Evolutionary conservation across 306 rosid genomes (phyloP), one percentile per base, ranked within the genome.

Genomic region (Oemleria cerasiformis): DNA sequence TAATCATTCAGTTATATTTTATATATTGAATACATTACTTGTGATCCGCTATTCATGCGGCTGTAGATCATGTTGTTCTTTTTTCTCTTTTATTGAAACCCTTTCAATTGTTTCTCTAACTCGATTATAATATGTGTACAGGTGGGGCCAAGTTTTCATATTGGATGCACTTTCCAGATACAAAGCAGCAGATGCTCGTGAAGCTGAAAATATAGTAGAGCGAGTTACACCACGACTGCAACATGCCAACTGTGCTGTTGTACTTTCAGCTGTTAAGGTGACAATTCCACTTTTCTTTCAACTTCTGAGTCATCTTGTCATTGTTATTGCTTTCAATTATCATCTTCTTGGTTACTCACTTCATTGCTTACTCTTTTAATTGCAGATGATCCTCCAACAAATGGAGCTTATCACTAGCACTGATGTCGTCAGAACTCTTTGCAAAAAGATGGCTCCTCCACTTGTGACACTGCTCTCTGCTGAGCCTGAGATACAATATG

Each of bases 371-470:
- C 25, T 8, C 68, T 73, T 63, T 80, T 20, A 65, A 60, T 66
- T 85, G 77, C 76, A 95, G 99, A 95, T 95, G 99, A 95, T 95
- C 80, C 96, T 95, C 81, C 99, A 91, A 83, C 99, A 91, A 89
- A 91, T 95, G 99, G 99, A 95, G 84, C 96, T 91, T 75, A 95
- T 95, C 70, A 85, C 92, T 64, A 91, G 99, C 80, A 86, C 99
- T 66, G 99, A 95, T 72, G 92, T 95, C 23, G 92, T 95, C 70
- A 90, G 99, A 78, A 95, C 91, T 88, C 99, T 95, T 76, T 95
- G 99, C 84, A 95, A 95, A 88, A 95, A 95, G 85, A 95, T 95
- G 99, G 99, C 99, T 75, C 99, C 99, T 80, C 99, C 99, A 67
- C 99, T 95, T 34, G 99, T 95, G 83, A 95, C 99, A 59, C 75